Evolutionary conservation across 768 basidiomycete species (phyloP), one percentile per base, ranked within the genome.

Genomic region (Sporobolomyces roseus): DNA sequence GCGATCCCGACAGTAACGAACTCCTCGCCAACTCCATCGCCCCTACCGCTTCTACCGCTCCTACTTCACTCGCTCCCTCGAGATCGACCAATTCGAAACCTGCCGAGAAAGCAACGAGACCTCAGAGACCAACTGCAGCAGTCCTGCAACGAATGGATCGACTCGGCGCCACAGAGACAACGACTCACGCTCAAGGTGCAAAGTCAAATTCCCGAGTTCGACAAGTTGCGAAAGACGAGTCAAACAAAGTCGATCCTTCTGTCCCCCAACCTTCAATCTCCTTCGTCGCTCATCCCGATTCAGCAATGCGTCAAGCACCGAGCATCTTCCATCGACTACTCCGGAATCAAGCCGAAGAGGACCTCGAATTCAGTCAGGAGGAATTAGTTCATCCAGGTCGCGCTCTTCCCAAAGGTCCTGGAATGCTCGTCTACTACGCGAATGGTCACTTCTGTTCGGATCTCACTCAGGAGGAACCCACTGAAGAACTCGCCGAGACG

Each of bases 381-480:
- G 45, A 60, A 4, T 30, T 48, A 16, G 58, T 30, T 33, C 30
- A 17, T 7, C 29, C 58, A 2, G 30, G 58, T 27, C 29, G 33
- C 27, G 29, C 32, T 8, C 7, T 27, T 4, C 30, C 58, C 5
- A 27, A 27, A 32, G 58, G 32, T 36, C 46, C 46, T 27, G 71
- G 71, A 4, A 48, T 54, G 36, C 41, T 72, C 43, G 64, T 68
- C 29, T 72, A 62, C 38, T 72, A 68, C 67, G 60, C 63, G 19
- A 66, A 68, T 46, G 46, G 46, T 4, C 17, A 51, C 35, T 72
- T 72, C 46, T 68, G 66, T 48, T 63, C 66, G 23, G 71, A 72
- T 51, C 52, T 72, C 8, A 53, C 66, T 9, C 68, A 62, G 36
- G 56, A 65, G 33, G 51, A 27, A 19, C 16, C 54, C 4, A 23